Evolutionary conservation across 306 rosid species (phyloP).

Genomic region (Prunus mongolica): DNA sequence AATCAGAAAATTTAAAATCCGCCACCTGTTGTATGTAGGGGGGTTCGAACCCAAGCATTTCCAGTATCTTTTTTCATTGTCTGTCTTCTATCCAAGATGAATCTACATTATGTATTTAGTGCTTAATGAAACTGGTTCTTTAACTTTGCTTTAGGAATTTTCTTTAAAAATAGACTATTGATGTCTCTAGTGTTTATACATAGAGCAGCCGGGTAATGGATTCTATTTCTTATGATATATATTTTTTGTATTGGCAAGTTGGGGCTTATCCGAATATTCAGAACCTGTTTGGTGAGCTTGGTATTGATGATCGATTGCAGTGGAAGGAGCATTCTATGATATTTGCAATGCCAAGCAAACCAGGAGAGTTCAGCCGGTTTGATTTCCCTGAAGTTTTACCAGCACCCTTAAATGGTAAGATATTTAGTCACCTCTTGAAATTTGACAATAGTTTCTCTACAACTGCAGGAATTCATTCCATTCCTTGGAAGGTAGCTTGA

Average conservation of each 20-base stretch:
- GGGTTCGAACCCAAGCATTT: background rate
- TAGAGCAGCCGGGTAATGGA: background rate
- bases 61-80: background rate
- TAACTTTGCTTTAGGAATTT: background rate
- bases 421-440: constrained; percentile 3
- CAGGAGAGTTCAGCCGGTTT: constrained; percentile 95
- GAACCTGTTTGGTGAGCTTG: constrained; percentile 92
- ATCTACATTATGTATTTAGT: background rate
- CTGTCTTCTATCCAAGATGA: background rate
- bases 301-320: constrained; percentile 89
- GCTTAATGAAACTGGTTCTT: background rate
- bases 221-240: background rate
- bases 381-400: constrained; percentile 85
- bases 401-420: constrained; percentile 85
- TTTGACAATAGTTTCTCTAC: constrained; percentile 15
- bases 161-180: constrained; percentile 1
- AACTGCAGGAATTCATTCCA: constrained; percentile 11
- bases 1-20: background rate
- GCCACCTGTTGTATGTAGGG: background rate
- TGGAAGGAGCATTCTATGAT: constrained; percentile 99
- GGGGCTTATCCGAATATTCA: constrained; percentile 98
- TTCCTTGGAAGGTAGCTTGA: background rate
- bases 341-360: constrained; percentile 95
- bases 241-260: constrained; percentile 44
- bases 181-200: background rate